These are phyloP conservation scores for Alternaria sp. DNA, from an alignment of 2,329 filamentous ascomycete genomes.

Conservation along the genomic window DNA sequence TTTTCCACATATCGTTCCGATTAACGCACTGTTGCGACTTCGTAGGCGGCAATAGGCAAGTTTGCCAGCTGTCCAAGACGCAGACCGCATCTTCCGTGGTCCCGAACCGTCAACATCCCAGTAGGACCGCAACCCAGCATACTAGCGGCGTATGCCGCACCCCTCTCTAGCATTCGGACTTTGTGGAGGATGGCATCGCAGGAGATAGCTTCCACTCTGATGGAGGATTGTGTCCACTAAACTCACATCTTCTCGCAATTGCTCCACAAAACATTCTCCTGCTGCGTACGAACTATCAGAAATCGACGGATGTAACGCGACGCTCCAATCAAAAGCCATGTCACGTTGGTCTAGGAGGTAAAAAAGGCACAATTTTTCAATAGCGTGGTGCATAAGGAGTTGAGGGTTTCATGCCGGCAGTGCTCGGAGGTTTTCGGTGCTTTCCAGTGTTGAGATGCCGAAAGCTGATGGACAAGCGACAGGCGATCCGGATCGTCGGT, in stretches of 20 bases:
- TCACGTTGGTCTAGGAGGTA: background rate
- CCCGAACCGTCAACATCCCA: conserved; percentile 1
- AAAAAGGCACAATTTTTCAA: background rate
- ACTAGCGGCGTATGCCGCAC: conserved; percentile 1
- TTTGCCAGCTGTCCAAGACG: conserved; percentile 2
- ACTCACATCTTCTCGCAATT: background rate
- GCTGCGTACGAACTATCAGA: background rate
- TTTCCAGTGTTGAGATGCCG: background rate
- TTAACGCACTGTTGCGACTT: background rate
- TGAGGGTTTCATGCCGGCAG: background rate
- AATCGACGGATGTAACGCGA: background rate
- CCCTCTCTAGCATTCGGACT: background rate
- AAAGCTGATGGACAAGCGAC: background rate
- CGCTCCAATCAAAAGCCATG: background rate
- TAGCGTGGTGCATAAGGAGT: background rate
- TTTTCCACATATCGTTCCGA: background rate
- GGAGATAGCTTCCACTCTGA: background rate
- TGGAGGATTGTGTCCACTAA: background rate
- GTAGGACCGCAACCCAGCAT: background rate
- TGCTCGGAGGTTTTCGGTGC: background rate
- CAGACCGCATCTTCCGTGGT: conserved; percentile 3
- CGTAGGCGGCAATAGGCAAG: background rate
- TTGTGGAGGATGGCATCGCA: background rate
- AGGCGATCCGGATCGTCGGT: background rate
- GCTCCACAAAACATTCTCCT: background rate